Percentiles rank a stretch among this genome's conserved stretches.
Conservation (phyloP, 2,329 filamentous ascomycete species). For the Phoma sp. region DNA sequence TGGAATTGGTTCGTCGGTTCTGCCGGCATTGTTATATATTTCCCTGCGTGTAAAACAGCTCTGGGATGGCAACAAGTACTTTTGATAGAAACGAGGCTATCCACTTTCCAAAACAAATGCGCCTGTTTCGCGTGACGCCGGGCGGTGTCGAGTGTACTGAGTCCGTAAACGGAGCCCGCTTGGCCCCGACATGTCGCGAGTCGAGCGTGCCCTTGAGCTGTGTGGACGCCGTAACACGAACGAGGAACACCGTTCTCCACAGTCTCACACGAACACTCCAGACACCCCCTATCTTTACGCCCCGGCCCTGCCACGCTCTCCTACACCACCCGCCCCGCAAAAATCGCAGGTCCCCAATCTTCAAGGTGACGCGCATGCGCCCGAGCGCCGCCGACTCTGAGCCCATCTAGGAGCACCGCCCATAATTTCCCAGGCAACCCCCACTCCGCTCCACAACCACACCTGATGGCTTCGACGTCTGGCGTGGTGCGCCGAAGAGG, state of each 20-base stretch:
- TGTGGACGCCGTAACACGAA: constrained; percentile 28
- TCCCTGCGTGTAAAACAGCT: constrained; percentile 50
- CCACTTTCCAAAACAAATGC: constrained; percentile 29
- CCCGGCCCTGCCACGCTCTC: constrained; percentile 19
- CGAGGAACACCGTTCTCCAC: constrained; percentile 23
- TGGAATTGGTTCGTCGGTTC: constrained; percentile 41
- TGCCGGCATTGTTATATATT: constrained; percentile 48
- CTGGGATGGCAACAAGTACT: constrained; percentile 46
- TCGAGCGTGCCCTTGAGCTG: constrained; percentile 1
- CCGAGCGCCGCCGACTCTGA: constrained; percentile 44
- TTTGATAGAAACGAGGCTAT: constrained; percentile 47
- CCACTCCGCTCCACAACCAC: constrained; percentile 38
- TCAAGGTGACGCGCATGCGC: constrained; percentile 39
- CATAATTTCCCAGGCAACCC: constrained; percentile 42
- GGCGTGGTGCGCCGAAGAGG: constrained; percentile 75
- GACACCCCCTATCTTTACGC: constrained; percentile 27
- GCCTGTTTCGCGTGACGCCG: background rate
- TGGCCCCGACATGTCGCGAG: constrained; percentile 2
- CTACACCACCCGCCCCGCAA: constrained; percentile 20
- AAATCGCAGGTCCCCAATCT: constrained; percentile 17
- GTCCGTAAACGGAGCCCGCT: constrained; percentile 8
- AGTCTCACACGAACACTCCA: constrained; percentile 8
- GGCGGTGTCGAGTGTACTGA: constrained; percentile 2
- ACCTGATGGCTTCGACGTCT: constrained; percentile 71
- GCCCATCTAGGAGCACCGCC: constrained; percentile 42